Conservation (phyloP, 306 rosid species). For the Lathyrus aphaca region DNA sequence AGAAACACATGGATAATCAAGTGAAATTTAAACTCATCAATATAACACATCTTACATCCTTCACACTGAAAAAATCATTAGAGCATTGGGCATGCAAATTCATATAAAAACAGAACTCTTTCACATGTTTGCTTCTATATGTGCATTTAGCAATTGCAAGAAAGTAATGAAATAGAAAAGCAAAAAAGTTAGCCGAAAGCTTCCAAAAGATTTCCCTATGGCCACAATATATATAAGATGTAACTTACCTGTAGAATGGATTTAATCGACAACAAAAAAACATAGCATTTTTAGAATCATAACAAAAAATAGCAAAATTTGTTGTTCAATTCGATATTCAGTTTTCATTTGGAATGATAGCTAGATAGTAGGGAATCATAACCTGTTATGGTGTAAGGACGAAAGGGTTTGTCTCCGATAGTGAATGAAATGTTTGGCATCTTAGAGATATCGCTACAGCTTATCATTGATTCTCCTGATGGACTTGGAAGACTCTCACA, state of each 20-base stretch:
- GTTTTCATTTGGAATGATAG: too few species aligned
- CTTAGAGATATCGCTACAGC: conserved; percentile 56
- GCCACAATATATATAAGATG: conserved; percentile 31
- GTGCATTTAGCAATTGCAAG: too few species aligned
- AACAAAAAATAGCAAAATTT: conserved; percentile 24
- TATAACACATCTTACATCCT: too few species aligned
- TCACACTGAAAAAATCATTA: too few species aligned
- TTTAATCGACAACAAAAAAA: conserved; percentile 66
- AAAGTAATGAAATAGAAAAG: too few species aligned
- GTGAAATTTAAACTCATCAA: too few species aligned
- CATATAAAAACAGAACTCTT: too few species aligned
- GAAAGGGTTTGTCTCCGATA: conserved; percentile 57
- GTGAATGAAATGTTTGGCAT: conserved; percentile 79
- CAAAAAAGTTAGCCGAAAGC: conserved; percentile 23
- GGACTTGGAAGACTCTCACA: conserved; percentile 84
- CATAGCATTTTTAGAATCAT: conserved; percentile 33
- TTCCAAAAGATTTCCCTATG: conserved; percentile 31
- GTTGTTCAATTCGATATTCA: conserved; percentile 25
- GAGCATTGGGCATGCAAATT: too few species aligned
- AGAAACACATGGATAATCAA: too few species aligned
- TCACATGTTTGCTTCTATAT: too few species aligned
- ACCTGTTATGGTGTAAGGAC: conserved; percentile 84
- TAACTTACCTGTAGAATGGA: conserved; percentile 89
- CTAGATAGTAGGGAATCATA: conserved; percentile 16
- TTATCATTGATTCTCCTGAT: conserved; percentile 65